A percentile compares a stretch with the other conserved stretches of the same genome.
Conservation (phyloP, 495 filamentous ascomycete genomes). For the Neurospora tetraspora region DNA sequence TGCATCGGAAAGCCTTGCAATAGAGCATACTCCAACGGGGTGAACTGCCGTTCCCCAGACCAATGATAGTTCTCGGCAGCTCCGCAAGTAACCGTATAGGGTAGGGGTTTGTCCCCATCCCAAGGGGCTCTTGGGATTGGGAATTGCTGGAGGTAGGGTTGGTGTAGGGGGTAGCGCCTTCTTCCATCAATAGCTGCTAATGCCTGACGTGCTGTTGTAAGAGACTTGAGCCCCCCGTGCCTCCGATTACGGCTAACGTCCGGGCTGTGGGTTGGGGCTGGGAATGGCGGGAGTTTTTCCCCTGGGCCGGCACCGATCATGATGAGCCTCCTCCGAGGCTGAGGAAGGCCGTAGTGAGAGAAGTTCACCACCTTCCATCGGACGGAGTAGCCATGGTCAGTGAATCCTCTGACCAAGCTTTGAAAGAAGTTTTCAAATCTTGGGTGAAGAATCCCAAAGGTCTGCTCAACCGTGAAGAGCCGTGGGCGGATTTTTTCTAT, state of each 20-base stretch:
- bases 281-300: constrained; percentile 61
- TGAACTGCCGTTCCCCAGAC: constrained; percentile 55
- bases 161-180: constrained; percentile 20
- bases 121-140: constrained; percentile 23
- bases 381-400: constrained; percentile 58
- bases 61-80: constrained; percentile 66
- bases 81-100: constrained; percentile 56
- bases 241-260: too few species aligned
- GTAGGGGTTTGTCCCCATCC: constrained; percentile 29
- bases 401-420: constrained; percentile 53
- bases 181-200: constrained; percentile 26
- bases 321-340: constrained; percentile 47
- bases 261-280: constrained; percentile 52
- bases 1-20: constrained; percentile 64
- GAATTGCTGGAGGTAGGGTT: constrained; percentile 13
- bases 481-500: constrained; percentile 54
- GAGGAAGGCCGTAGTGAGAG: constrained; percentile 34
- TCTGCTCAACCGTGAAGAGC: constrained; percentile 78
- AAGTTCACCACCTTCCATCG: constrained; percentile 41
- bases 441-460: constrained; percentile 49
- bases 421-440: constrained; percentile 45
- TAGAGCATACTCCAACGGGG: constrained; percentile 60
- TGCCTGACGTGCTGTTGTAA: constrained; percentile 20
- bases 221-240: constrained; percentile 9
- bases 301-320: constrained; percentile 75